Evolutionary conservation across 345 rosid species (phyloP).

Genomic region (Brassica juncea): DNA sequence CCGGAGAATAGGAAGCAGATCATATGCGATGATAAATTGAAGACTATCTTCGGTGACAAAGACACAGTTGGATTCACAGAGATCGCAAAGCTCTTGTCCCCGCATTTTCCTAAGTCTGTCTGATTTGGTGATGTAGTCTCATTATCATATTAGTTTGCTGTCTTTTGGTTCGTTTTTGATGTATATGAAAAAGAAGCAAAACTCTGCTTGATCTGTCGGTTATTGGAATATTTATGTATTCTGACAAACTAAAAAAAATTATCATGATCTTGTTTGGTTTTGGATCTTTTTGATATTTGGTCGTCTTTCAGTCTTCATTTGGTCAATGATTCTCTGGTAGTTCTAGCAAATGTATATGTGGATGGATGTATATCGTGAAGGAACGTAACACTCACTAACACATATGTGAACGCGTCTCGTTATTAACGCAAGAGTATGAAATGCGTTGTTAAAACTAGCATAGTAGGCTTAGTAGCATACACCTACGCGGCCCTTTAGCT

Average conservation of each 20-base stretch:
- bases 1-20: slow-evolving; percentile 70
- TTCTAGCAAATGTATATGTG: background rate
- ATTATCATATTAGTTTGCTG: background rate
- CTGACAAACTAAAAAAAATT: background rate
- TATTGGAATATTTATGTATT: background rate
- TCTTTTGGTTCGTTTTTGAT: slow-evolving; percentile 24
- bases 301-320: background rate
- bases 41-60: slow-evolving; percentile 68
- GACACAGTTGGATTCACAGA: slow-evolving; percentile 72
- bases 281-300: background rate
- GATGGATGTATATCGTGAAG: no score
- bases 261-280: background rate
- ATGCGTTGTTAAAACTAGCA: slow-evolving; percentile 31
- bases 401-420: no score
- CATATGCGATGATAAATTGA: slow-evolving; percentile 71
- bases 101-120: slow-evolving; percentile 62
- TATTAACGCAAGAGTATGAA: background rate
- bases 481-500: slow-evolving; percentile 36
- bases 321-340: background rate
- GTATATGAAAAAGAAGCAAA: slow-evolving; percentile 11
- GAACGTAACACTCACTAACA: no score
- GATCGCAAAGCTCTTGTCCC: slow-evolving; percentile 64
- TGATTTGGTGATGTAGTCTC: slow-evolving; percentile 26
- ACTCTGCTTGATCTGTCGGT: slow-evolving; percentile 4
- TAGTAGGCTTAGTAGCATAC: background rate